Evolutionary conservation across 2,329 filamentous ascomycete species (phyloP).

Genomic region (Berkeleyomyces basicola): DNA sequence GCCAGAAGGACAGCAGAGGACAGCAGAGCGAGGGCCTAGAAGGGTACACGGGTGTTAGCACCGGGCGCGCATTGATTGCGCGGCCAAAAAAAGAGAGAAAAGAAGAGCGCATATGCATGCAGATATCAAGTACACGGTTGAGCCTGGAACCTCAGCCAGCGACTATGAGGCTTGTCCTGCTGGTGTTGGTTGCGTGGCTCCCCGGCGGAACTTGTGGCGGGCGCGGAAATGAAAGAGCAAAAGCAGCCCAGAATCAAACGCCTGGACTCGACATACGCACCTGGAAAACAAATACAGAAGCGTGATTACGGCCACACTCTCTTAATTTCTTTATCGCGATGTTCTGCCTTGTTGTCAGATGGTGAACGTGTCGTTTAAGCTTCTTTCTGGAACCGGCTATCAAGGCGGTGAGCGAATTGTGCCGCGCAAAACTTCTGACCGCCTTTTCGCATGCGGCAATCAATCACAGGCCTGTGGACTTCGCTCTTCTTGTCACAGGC

Average conservation of each 20-base stretch:
- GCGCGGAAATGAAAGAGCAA: neutral
- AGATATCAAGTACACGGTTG: neutral
- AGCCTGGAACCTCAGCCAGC: neutral
- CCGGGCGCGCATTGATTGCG: neutral
- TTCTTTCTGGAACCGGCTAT: neutral
- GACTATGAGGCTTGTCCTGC: neutral
- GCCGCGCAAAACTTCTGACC: neutral
- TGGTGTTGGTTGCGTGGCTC: neutral
- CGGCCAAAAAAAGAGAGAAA: neutral
- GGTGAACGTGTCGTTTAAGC: constrained; percentile 13
- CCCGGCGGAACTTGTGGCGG: neutral
- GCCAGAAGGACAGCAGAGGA: constrained; percentile 7
- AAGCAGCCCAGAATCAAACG: neutral
- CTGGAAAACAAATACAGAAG: neutral
- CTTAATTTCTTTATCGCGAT: neutral
- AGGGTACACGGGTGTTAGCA: neutral
- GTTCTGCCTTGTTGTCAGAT: neutral
- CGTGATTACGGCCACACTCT: neutral
- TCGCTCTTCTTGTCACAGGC: neutral
- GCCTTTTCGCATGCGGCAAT: neutral
- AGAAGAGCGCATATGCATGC: neutral
- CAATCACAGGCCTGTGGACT: neutral
- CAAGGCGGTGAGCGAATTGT: neutral
- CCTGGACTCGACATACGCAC: neutral
- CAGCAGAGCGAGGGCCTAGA: constrained; percentile 4